These are phyloP conservation scores for Trametes cinnabarina DNA, from an alignment of 768 basidiomycete species.

Conservation along the genomic window DNA sequence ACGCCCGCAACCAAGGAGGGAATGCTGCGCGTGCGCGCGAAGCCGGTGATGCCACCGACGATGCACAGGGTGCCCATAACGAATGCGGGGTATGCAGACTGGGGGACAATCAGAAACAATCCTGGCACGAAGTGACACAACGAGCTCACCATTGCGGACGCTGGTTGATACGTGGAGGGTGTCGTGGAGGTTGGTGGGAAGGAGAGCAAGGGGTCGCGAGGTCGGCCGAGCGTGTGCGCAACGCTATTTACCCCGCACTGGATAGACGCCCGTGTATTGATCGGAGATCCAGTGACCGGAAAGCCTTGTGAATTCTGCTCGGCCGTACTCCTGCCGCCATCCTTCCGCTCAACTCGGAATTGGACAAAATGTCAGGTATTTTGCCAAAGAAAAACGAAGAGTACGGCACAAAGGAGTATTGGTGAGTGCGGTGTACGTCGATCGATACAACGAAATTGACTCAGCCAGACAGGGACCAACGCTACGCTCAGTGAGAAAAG, in stretches of 20 bases:
- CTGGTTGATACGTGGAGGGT: slow-evolving; percentile 1
- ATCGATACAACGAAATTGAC: background rate
- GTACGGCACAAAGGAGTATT: slow-evolving; percentile 67
- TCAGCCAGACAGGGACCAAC: slow-evolving; percentile 52
- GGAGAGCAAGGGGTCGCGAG: slow-evolving; percentile 1
- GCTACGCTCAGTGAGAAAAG: slow-evolving; percentile 58
- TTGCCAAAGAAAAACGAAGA: slow-evolving; percentile 67
- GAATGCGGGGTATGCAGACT: slow-evolving; percentile 84
- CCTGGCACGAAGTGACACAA: background rate
- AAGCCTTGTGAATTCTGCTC: slow-evolving; percentile 6
- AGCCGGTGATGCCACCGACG: slow-evolving; percentile 74
- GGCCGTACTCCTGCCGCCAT: background rate
- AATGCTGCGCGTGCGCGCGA: slow-evolving; percentile 66
- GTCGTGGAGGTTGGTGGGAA: slow-evolving; percentile 15
- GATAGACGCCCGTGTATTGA: slow-evolving; percentile 4
- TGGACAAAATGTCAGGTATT: slow-evolving; percentile 10
- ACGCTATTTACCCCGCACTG: slow-evolving; percentile 18
- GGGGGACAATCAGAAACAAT: background rate
- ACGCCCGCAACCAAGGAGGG: slow-evolving; percentile 84
- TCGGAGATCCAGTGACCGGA: slow-evolving; percentile 15
- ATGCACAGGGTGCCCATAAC: slow-evolving; percentile 75
- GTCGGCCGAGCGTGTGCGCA: slow-evolving; percentile 7
- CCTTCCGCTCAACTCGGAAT: background rate
- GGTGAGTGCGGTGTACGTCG: slow-evolving; percentile 39
- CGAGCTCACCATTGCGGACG: slow-evolving; percentile 7